Percentiles rank a stretch among this genome's conserved stretches.
Evolutionary conservation across 371 early-diverging fungal genomes (phyloP).

Genomic region (Lichtheimia hyalospora): DNA sequence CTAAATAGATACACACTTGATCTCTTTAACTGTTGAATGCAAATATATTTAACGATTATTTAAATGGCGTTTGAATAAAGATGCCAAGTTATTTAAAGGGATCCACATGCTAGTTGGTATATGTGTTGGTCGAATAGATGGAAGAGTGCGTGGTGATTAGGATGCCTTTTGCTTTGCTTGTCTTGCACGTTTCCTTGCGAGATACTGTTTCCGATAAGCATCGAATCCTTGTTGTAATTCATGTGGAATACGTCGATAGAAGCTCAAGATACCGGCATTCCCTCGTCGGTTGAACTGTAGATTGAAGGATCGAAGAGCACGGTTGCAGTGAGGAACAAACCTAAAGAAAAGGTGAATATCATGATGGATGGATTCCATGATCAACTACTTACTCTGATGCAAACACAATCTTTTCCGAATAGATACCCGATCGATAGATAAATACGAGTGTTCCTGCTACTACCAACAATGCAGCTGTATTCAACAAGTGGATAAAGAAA

Average conservation of each 20-base stretch:
- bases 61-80: background rate
- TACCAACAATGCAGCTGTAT: constrained; percentile 31
- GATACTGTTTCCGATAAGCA: constrained; percentile 59
- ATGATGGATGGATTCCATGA: background rate
- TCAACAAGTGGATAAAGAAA: constrained; percentile 33
- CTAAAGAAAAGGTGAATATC: constrained; percentile 21
- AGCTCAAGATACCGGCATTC: constrained; percentile 51
- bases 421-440: constrained; percentile 64
- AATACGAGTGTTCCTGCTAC: constrained; percentile 45
- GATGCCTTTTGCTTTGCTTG: constrained; percentile 37
- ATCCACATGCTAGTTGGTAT: too few species aligned
- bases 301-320: constrained; percentile 67
- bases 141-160: too few species aligned
- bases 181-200: constrained; percentile 50
- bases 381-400: constrained; percentile 57
- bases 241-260: constrained; percentile 59
- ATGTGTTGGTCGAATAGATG: too few species aligned
- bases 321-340: constrained; percentile 69
- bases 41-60: background rate
- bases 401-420: constrained; percentile 62
- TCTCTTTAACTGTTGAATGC: background rate
- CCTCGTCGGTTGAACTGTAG: constrained; percentile 59
- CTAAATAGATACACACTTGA: constrained; percentile 1
- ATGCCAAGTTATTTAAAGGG: background rate
- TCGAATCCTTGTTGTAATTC: constrained; percentile 68